Evolutionary conservation across 1,284 basidiomycete genomes (phyloP), one percentile per base, ranked within the genome.

Genomic region (Gymnopus androsaceus): DNA sequence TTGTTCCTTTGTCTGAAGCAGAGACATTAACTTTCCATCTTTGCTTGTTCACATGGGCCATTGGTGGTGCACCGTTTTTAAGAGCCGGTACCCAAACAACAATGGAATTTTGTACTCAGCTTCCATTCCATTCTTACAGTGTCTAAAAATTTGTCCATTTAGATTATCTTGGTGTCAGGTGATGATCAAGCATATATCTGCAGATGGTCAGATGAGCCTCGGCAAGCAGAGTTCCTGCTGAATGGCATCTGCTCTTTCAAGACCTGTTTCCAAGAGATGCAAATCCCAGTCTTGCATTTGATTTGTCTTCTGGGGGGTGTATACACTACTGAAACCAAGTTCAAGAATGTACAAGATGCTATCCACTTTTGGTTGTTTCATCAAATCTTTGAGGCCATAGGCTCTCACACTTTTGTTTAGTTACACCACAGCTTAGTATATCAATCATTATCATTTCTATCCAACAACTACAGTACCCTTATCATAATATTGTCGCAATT

Each of bases 371-470:
- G 51, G 51, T 25, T 54, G n/a, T 8, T 54, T 3, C 21, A 17
- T 15, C 21, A 27, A 9, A 54, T 54, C 23, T 28, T 54, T 21
- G 42, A 54, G n/a, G 33, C n/a, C 11, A 54, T 54, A 15, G 51
- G 41, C n/a, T n/a, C n/a, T n/a, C n/a, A n/a, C n/a, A n/a, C n/a
- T n/a, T n/a, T n/a, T n/a, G n/a, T n/a, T n/a, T n/a, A n/a, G n/a
- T n/a, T n/a, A n/a, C n/a, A n/a, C n/a, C n/a, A n/a, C n/a, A n/a
- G n/a, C n/a, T n/a, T n/a, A n/a, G n/a, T n/a, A n/a, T n/a, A n/a
- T n/a, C n/a, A n/a, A n/a, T n/a, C n/a, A n/a, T n/a, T n/a, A n/a
- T n/a, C n/a, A n/a, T n/a, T n/a, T n/a, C n/a, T n/a, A n/a, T n/a
- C n/a, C n/a, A n/a, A n/a, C n/a, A n/a, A n/a, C n/a, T n/a, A n/a